phyloP scores from a whole-genome alignment of 805 yeast genomes.

The Wickerhamomyces pijperi region DNA sequence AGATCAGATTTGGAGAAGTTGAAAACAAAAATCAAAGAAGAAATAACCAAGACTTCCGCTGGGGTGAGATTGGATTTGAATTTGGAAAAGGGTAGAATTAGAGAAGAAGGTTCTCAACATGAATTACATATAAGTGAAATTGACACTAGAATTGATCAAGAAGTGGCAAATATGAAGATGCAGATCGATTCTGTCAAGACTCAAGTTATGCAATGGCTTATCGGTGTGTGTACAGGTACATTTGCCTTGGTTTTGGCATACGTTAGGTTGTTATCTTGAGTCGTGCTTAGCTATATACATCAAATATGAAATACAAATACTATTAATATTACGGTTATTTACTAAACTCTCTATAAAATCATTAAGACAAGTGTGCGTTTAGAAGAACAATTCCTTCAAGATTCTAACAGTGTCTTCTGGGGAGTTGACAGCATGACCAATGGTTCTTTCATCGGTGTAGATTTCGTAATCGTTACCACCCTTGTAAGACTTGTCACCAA shows the following conservation, averaged over 20 bases:
- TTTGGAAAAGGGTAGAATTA: constrained; percentile 87
- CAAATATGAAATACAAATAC: background rate
- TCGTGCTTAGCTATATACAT: no score
- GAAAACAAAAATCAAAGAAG: constrained; percentile 78
- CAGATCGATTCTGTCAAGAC: constrained; percentile 93
- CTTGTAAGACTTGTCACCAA: constrained; percentile 93
- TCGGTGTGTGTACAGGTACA: constrained; percentile 97
- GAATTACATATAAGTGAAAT: constrained; percentile 92
- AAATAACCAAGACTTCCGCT: constrained; percentile 81
- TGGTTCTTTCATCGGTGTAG: constrained; percentile 82
- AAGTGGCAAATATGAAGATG: constrained; percentile 86
- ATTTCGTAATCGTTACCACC: constrained; percentile 99
- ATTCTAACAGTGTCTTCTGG: constrained; percentile 86
- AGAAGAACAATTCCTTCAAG: constrained; percentile 67
- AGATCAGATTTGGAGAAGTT: constrained; percentile 78
- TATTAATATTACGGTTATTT: no score
- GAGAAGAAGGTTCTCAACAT: constrained; percentile 88
- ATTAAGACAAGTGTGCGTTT: background rate
- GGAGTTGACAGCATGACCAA: constrained; percentile 84
- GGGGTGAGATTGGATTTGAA: constrained; percentile 85
- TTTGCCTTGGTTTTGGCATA: constrained; percentile 90
- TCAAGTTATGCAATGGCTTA: constrained; percentile 96
- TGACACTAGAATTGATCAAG: constrained; percentile 91
- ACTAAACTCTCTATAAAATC: background rate
- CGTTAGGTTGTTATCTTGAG: constrained; percentile 61